These are phyloP conservation scores for Cyclotella choctawhatcheeana DNA, from an alignment of 108 stramenopile species.

Conservation along the genomic window DNA sequence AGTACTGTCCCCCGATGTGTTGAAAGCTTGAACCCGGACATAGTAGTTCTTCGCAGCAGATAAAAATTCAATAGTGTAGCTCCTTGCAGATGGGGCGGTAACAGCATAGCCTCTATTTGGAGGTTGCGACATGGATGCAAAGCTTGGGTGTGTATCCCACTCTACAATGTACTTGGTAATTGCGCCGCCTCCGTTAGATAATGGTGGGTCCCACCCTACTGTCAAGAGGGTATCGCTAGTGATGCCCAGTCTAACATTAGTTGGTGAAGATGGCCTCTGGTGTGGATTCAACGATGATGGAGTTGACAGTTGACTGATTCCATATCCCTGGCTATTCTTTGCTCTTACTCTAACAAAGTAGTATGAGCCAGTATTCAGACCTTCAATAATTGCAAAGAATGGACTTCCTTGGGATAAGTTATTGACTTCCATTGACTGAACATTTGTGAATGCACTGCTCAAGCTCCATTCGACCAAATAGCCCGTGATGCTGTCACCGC, in stretches of 20 bases:
- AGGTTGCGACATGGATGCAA: slow-evolving; percentile 49
- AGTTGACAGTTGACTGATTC: slow-evolving; percentile 63
- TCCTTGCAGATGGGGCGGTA: slow-evolving; percentile 47
- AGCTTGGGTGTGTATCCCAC: slow-evolving; percentile 78
- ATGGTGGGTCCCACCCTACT: slow-evolving; percentile 61
- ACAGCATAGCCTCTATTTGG: slow-evolving; percentile 76
- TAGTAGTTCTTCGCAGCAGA: slow-evolving; percentile 56
- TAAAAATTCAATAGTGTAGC: slow-evolving; percentile 57
- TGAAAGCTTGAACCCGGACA: slow-evolving; percentile 65
- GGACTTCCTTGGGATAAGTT: slow-evolving; percentile 82
- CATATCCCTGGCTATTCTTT: slow-evolving; percentile 77
- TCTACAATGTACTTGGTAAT: slow-evolving; percentile 74
- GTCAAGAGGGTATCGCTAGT: slow-evolving; percentile 87
- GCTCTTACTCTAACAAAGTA: slow-evolving; percentile 87
- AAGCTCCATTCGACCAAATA: slow-evolving; percentile 83
- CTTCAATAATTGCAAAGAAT: slow-evolving; percentile 70
- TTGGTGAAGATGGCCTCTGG: slow-evolving; percentile 69
- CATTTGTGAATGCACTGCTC: slow-evolving; percentile 46
- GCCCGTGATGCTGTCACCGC: slow-evolving; percentile 75
- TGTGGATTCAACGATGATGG: slow-evolving; percentile 77
- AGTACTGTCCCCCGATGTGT: slow-evolving; percentile 64
- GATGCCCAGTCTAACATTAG: slow-evolving; percentile 61
- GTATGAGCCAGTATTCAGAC: slow-evolving; percentile 58
- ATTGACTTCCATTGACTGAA: slow-evolving; percentile 37
- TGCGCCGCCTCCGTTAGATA: slow-evolving; percentile 75